phyloP scores from a whole-genome alignment of 1,284 basidiomycete genomes.

The Ceratorhiza oryzae-sativae region DNA sequence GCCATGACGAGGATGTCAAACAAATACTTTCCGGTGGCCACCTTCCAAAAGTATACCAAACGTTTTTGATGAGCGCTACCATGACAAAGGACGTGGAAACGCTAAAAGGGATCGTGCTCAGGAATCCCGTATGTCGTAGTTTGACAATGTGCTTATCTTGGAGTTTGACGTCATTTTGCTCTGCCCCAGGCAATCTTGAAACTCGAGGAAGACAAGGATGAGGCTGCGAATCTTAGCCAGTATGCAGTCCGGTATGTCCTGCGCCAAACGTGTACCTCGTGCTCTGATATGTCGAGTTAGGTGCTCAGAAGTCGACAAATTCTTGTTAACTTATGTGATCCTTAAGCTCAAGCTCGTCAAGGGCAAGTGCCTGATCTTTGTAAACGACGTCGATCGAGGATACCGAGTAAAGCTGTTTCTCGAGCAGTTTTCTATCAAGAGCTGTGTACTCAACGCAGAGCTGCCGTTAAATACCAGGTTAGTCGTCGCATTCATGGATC shows the following conservation, averaged over 20 bases:
- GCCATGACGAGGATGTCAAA: conserved; percentile 91
- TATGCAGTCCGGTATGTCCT: conserved; percentile 74
- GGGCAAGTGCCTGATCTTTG: conserved; percentile 97
- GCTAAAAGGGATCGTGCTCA: conserved; percentile 85
- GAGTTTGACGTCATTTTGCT: neutral
- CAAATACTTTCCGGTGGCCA: conserved; percentile 79
- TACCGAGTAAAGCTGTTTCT: conserved; percentile 96
- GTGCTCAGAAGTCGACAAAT: conserved; percentile 94
- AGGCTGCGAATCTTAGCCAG: conserved; percentile 81
- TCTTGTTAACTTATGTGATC: conserved; percentile 92
- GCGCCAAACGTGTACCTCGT: neutral
- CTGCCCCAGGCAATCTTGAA: conserved; percentile 74
- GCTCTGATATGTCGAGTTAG: conserved; percentile 52
- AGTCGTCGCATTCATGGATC: neutral
- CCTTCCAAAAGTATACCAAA: conserved; percentile 90
- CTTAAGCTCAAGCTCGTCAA: conserved; percentile 93
- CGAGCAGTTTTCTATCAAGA: conserved; percentile 97
- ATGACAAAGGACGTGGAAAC: conserved; percentile 95
- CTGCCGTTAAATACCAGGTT: conserved; percentile 91
- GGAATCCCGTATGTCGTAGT: conserved; percentile 75
- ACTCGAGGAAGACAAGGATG: conserved; percentile 85
- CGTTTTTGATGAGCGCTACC: conserved; percentile 97
- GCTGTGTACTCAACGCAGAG: conserved; percentile 96
- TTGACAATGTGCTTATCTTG: neutral
- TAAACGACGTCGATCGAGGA: conserved; percentile 94